Evolutionary conservation across 192 early-diverging fungal genomes (phyloP), one percentile per base, ranked within the genome.

Genomic region (Thoreauomyces humboldtii): DNA sequence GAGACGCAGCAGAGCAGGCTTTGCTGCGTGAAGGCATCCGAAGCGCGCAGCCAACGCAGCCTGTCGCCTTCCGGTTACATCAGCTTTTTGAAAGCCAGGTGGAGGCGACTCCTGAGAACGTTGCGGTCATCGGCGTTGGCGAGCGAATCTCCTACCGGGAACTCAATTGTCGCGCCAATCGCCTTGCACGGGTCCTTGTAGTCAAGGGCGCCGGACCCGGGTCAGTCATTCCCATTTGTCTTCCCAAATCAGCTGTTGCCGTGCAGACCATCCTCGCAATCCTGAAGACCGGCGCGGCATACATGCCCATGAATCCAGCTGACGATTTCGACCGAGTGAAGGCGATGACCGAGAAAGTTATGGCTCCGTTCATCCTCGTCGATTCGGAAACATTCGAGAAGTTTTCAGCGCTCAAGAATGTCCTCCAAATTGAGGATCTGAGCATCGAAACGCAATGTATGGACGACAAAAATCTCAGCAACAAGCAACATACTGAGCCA

Each of bases 251-350:
- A 12, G 29, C 47, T 2, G 38, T 50, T 7, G 48, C 47, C 43
- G 27, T 65, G 1, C 11, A 48, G 11, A 33, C 22, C 12, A 63
- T 69, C 21, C 37, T 70, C 34, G 68, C 33, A 7, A 32, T 70
- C 35, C 33, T 66, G 11, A 70, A 70, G 38, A 51, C 68, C 14
- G 68, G 68, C 32, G 68, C 33, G 15, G 68, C 62, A 9, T 70
- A 69, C 42, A 35, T 69, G 12, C 48, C 55, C 15, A 12, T 70
- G 15, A 65, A 70, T 32, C 57, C 65, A 7, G 22, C 29, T 11
- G 9, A 14, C 27, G 46, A 44, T 1, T 19, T 31, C 12, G 47
- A 51, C 7, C 19, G 61, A 27, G 37, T 61, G n/a, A 46, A 61
- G 12, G 11, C 17, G 19, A n/a, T 61, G 0, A 24, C 24, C 27